Evolutionary conservation across 2,329 filamentous ascomycete species (phyloP).

Genomic region (Fusarium sp.): DNA sequence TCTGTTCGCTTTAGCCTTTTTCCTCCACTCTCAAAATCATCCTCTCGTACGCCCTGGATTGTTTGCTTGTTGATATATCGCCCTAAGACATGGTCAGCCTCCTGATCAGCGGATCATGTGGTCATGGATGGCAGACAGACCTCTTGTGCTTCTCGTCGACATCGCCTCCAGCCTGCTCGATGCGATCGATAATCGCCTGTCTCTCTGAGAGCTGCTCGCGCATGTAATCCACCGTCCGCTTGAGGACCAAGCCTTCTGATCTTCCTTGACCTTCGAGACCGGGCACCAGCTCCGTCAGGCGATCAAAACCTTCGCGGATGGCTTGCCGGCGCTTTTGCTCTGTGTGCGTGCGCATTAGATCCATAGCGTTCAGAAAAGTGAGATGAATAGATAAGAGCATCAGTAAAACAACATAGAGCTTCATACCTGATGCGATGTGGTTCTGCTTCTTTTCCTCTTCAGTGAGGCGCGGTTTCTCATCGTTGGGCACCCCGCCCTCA

Average conservation of each 20-base stretch:
- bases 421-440: slow-evolving; percentile 65
- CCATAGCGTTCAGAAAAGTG: no score
- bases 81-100: slow-evolving; percentile 30
- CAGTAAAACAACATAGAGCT: neutral
- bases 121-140: slow-evolving; percentile 47
- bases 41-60: slow-evolving; percentile 31
- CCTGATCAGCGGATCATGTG: neutral
- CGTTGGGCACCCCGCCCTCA: slow-evolving; percentile 45
- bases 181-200: slow-evolving; percentile 66
- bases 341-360: slow-evolving; percentile 39
- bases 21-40: slow-evolving; percentile 8
- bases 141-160: slow-evolving; percentile 63
- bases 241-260: slow-evolving; percentile 87
- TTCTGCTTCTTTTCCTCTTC: slow-evolving; percentile 69
- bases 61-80: slow-evolving; percentile 36
- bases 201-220: slow-evolving; percentile 70
- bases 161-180: slow-evolving; percentile 69
- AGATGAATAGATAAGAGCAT: neutral
- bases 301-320: slow-evolving; percentile 87
- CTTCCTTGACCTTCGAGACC: slow-evolving; percentile 85
- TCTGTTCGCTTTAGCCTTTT: neutral
- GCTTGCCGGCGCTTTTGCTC: slow-evolving; percentile 65
- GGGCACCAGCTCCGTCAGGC: slow-evolving; percentile 82
- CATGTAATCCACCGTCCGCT: slow-evolving; percentile 76
- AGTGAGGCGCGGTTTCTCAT: slow-evolving; percentile 65